A percentile compares a stretch with the other conserved stretches of the same genome.
Conservation (phyloP, 23 red algal genomes). For the Gracilaria vermiculophylla region DNA sequence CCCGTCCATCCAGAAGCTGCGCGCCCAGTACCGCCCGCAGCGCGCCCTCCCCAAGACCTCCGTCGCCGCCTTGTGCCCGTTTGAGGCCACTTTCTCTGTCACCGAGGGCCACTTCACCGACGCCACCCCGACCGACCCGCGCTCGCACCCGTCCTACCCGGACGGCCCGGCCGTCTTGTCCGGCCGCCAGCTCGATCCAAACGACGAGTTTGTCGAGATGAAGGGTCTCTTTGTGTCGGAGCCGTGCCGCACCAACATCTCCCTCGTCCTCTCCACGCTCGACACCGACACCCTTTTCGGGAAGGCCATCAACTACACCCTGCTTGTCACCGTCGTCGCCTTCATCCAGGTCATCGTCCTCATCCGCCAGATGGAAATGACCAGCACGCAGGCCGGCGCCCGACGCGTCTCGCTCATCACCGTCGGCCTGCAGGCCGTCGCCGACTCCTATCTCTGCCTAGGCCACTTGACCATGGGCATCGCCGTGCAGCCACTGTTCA, state of each 20-base stretch:
- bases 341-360: slow-evolving; percentile 81
- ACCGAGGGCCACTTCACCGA: slow-evolving; percentile 47
- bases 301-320: slow-evolving; percentile 85
- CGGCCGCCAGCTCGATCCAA: not conserved
- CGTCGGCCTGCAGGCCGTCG: slow-evolving; percentile 86
- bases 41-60: not conserved
- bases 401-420: slow-evolving; percentile 73
- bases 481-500: slow-evolving; percentile 79
- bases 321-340: slow-evolving; percentile 71
- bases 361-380: slow-evolving; percentile 89
- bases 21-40: slow-evolving; percentile 21
- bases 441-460: slow-evolving; percentile 87
- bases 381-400: slow-evolving; percentile 77
- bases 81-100: slow-evolving; percentile 44
- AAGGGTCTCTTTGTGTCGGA: slow-evolving; percentile 56
- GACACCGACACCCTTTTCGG: slow-evolving; percentile 73
- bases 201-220: slow-evolving; percentile 74
- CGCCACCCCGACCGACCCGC: not conserved
- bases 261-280: slow-evolving; percentile 71
- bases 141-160: not conserved
- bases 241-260: slow-evolving; percentile 41
- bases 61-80: slow-evolving; percentile 36
- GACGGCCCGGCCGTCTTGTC: slow-evolving; percentile 17
- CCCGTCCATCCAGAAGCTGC: slow-evolving; percentile 34
- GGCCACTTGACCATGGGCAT: slow-evolving; percentile 86